Base-by-base conservation (phyloP, 495 filamentous ascomycete species). In the Penicillium soppii region DNA sequence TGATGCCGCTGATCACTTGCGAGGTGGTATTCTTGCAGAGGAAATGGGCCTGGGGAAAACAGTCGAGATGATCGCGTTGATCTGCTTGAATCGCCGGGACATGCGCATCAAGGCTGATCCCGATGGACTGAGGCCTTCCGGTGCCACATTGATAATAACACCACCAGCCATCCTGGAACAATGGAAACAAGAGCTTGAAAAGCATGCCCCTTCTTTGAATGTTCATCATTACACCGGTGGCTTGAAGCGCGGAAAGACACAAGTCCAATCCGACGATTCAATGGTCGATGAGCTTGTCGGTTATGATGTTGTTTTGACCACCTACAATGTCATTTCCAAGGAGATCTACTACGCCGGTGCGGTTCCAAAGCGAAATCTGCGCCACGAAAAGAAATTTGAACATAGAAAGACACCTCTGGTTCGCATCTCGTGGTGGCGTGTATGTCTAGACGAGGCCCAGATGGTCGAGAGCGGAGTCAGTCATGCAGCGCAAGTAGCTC, bases 41-140 rank as follows among this genome's bases (percentile, higher is more conserved):
- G 94, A 98, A 69, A 97, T 97, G 94, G 92, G 92, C 0, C 72
- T 98, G 4, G 94, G 94, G 1, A 98, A 98, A 65, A 97, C 94
- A 0, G 81, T 97, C 16, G 94, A 98, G 65, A 77, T 92, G 43
- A 88, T 94, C 38, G 81, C 87, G 2, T 68, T 97, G 16, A 85
- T 95, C 1, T 79, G 79, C 37, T 62, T 87, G 38, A 84, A 95
- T 59, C 71, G 49, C 29, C 75, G 63, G 7, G n/a, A n/a, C 42
- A 58, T 17, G 53, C 55, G 15, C 39, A 56, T 58, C 13, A 66
- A 57, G 43, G 36, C 30, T 15, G 69, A 72, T 42, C 48, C 43
- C 39, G 60, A 59, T 29, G 58, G 63, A 16, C 39, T 76, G 23
- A 65, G 53, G 43, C 50, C 52, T 38, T 74, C 73, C 32, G 60